These are phyloP conservation scores for Barbarea vulgaris DNA, from an alignment of 345 rosid species.

Conservation along the genomic window DNA sequence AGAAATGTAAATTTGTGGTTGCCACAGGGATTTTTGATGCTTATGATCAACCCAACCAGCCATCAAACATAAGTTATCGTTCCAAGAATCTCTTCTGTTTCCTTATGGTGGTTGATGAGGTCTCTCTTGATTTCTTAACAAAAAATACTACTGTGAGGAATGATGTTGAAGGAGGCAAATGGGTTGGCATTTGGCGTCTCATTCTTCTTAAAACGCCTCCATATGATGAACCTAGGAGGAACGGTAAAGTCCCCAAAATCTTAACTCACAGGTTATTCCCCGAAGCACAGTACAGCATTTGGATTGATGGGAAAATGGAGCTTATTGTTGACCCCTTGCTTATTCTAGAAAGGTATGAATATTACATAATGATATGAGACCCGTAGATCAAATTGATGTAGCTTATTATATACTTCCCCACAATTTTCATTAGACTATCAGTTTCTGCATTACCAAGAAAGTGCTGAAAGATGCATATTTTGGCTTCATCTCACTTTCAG, in stretches of 20 bases:
- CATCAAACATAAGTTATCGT: slow-evolving; percentile 72
- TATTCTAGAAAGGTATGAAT: slow-evolving; percentile 79
- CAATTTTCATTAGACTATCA: slow-evolving; percentile 1
- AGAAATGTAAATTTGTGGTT: slow-evolving; percentile 85
- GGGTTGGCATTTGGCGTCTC: slow-evolving; percentile 98
- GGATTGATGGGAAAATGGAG: slow-evolving; percentile 99
- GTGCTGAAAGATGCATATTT: slow-evolving; percentile 13
- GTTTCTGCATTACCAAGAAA: background rate
- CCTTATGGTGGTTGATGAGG: slow-evolving; percentile 89
- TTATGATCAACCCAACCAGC: slow-evolving; percentile 89
- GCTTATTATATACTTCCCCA: slow-evolving; percentile 9
- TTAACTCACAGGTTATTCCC: slow-evolving; percentile 98
- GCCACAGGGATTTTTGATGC: slow-evolving; percentile 96
- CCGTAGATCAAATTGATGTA: background rate
- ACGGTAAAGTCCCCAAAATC: slow-evolving; percentile 95
- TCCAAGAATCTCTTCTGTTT: slow-evolving; percentile 88
- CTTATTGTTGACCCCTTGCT: slow-evolving; percentile 85
- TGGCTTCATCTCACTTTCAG: slow-evolving; percentile 44
- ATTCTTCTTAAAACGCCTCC: slow-evolving; percentile 80
- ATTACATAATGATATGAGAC: background rate
- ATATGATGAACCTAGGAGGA: slow-evolving; percentile 95
- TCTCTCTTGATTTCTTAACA: slow-evolving; percentile 64
- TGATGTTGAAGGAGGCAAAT: slow-evolving; percentile 68
- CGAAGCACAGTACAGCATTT: slow-evolving; percentile 88
- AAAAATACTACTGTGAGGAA: slow-evolving; percentile 64